Percentiles rank a stretch among this genome's conserved stretches.
These are phyloP conservation scores for Talaromyces nanjingensis DNA, from an alignment of 495 filamentous ascomycete species.

Conservation along the genomic window DNA sequence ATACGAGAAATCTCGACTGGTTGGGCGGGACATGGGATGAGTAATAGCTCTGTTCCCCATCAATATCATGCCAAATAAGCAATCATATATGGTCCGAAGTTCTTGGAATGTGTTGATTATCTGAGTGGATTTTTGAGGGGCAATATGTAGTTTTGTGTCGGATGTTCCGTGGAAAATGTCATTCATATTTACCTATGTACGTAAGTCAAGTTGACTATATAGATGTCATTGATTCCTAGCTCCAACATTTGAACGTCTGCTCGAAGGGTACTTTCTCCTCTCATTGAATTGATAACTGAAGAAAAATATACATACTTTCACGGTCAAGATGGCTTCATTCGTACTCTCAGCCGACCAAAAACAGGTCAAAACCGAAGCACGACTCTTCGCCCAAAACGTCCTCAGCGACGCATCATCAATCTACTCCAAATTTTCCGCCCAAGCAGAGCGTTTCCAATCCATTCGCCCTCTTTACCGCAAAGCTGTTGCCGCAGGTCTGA, in stretches of 20 bases:
- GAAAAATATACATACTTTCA: not conserved
- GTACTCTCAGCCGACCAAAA: not conserved
- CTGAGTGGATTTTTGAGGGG: not conserved
- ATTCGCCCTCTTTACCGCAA: slow-evolving; percentile 36
- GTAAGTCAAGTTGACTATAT: not conserved
- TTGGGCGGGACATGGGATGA: not conserved
- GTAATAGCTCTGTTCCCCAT: not conserved
- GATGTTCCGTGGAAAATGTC: not conserved
- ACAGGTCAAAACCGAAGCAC: not conserved
- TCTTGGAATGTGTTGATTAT: not conserved
- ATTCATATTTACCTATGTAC: not conserved
- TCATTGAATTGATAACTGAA: not conserved
- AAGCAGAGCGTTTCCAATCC: slow-evolving; percentile 33
- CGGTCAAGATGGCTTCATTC: not conserved
- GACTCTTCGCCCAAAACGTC: not conserved
- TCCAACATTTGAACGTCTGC: not conserved
- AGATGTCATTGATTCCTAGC: not conserved
- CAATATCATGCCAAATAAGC: not conserved
- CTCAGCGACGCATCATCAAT: not conserved
- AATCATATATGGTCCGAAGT: not conserved
- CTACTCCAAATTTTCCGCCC: not conserved
- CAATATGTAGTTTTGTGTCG: not conserved
- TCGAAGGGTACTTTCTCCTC: not conserved
- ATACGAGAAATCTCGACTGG: not conserved
- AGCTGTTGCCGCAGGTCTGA: slow-evolving; percentile 34